Conservation (phyloP, 805 yeast genomes). For the Kodamaea hsintzibuensis region DNA sequence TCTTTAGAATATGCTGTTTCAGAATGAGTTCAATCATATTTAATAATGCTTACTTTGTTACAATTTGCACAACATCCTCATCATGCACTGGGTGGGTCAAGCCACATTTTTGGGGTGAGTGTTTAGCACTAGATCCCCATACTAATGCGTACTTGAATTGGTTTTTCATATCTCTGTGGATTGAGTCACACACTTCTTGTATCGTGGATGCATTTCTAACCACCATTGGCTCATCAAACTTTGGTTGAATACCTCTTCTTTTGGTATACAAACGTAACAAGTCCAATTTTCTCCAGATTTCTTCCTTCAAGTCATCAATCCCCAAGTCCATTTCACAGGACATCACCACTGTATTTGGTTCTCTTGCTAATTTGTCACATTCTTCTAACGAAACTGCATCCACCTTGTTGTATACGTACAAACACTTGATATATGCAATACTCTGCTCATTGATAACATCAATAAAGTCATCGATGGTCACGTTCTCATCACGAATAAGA, state of each 20-base stretch:
- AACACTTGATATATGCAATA: constrained; percentile 84
- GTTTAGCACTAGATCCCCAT: constrained; percentile 95
- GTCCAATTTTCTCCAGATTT: constrained; percentile 87
- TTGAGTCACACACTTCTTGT: constrained; percentile 85
- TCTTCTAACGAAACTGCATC: constrained; percentile 96
- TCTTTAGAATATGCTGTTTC: not conserved
- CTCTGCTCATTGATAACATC: constrained; percentile 88
- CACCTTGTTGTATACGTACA: constrained; percentile 91
- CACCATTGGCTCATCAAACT: constrained; percentile 86
- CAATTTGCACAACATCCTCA: constrained; percentile 91
- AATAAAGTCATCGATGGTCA: constrained; percentile 87
- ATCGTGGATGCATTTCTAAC: constrained; percentile 78
- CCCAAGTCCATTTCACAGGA: constrained; percentile 90
- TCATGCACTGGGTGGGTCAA: constrained; percentile 79
- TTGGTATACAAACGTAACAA: constrained; percentile 84
- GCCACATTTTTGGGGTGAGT: constrained; percentile 96
- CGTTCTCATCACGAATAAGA: constrained; percentile 81
- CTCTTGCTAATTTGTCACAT: constrained; percentile 87
- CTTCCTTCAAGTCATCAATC: constrained; percentile 82
- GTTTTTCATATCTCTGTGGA: constrained; percentile 89
- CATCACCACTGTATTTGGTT: constrained; percentile 91
- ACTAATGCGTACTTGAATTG: constrained; percentile 93
- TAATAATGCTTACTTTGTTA: constrained; percentile 71
- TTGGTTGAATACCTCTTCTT: constrained; percentile 78
- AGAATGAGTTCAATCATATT: not conserved